Evolutionary conservation across 495 filamentous ascomycete genomes (phyloP).

Genomic region (Neurospora tetrasperma): DNA sequence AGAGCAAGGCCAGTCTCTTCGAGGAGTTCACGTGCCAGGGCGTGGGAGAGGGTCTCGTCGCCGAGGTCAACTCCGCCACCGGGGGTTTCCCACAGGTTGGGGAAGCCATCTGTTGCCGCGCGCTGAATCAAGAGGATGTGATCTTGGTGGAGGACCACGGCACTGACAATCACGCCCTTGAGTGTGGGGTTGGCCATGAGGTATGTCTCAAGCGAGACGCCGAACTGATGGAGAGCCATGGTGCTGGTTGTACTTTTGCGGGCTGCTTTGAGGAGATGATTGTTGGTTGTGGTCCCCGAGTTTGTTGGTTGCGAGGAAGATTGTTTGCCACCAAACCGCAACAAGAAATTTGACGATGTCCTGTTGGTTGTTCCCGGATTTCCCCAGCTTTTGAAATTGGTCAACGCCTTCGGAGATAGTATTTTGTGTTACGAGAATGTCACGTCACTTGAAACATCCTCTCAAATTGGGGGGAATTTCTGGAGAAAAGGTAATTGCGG

Average conservation of each 20-base stretch:
- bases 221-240: constrained; percentile 1
- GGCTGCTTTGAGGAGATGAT: neutral
- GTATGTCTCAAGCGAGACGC: constrained; percentile 13
- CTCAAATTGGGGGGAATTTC: neutral
- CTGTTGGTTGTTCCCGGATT: neutral
- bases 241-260: neutral
- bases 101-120: constrained; percentile 34
- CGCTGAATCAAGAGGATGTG: constrained; percentile 38
- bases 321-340: neutral
- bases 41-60: constrained; percentile 35
- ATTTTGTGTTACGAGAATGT: neutral
- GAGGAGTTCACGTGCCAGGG: constrained; percentile 35
- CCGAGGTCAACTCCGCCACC: constrained; percentile 36
- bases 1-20: constrained; percentile 40
- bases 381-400: neutral
- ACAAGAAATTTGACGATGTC: neutral
- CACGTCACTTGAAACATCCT: neutral
- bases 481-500: neutral
- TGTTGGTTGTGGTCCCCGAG: neutral
- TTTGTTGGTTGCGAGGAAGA: neutral
- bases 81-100: constrained; percentile 39
- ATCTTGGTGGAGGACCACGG: constrained; percentile 20
- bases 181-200: constrained; percentile 15
- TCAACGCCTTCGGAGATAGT: neutral
- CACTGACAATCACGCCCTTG: constrained; percentile 21